A percentile compares a stretch with the other conserved stretches of the same genome.
Conservation (phyloP, 2,329 filamentous ascomycete species). For the Emergomyces africanus region DNA sequence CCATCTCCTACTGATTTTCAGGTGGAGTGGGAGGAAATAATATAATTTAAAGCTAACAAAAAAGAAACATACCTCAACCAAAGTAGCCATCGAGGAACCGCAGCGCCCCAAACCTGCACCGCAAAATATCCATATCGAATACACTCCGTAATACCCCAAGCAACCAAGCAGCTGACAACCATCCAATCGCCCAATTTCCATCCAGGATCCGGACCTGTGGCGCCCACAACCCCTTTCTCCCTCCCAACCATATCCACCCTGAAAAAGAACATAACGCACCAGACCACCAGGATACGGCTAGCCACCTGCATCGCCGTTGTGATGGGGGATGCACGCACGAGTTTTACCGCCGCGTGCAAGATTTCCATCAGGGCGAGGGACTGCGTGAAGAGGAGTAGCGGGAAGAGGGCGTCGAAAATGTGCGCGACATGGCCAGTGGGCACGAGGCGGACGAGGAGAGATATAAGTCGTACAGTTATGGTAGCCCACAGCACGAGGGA, state of each 20-base stretch:
- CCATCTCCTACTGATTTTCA: background rate
- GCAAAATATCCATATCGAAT: slow-evolving; percentile 90
- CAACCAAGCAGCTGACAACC: slow-evolving; percentile 47
- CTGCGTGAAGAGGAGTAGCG: slow-evolving; percentile 52
- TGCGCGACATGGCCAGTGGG: slow-evolving; percentile 31
- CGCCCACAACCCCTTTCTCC: slow-evolving; percentile 40
- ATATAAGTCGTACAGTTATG: slow-evolving; percentile 57
- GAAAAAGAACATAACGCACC: slow-evolving; percentile 67
- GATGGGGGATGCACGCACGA: slow-evolving; percentile 72
- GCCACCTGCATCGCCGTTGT: slow-evolving; percentile 88
- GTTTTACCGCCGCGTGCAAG: slow-evolving; percentile 61
- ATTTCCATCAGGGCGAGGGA: slow-evolving; percentile 74
- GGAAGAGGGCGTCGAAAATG: slow-evolving; percentile 36
- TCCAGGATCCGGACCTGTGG: slow-evolving; percentile 11
- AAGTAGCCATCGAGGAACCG: slow-evolving; percentile 52
- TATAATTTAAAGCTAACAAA: background rate
- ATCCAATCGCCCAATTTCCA: slow-evolving; percentile 26
- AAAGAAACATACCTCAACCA: slow-evolving; percentile 54
- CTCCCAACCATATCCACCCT: slow-evolving; percentile 49
- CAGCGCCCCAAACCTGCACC: slow-evolving; percentile 43
- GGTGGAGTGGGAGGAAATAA: background rate
- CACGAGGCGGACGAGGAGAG: slow-evolving; percentile 41
- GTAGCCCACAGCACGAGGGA: slow-evolving; percentile 67
- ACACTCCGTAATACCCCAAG: slow-evolving; percentile 86
- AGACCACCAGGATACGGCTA: slow-evolving; percentile 76